phyloP scores from a whole-genome alignment of 1,139 yeast genomes.

The Pichia sp. region DNA sequence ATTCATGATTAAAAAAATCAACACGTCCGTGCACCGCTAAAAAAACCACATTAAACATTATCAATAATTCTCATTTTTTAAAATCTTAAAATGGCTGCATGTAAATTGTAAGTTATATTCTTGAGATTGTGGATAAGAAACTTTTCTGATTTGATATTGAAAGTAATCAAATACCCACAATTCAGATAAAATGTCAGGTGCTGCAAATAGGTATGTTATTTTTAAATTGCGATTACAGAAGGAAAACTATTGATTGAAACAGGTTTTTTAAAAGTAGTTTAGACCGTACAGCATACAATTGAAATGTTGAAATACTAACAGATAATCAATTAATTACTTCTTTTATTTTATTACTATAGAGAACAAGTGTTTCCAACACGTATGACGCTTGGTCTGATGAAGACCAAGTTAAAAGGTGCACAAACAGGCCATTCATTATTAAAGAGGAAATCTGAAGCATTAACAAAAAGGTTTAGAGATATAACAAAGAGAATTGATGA shows the following conservation, averaged over 20 bases:
- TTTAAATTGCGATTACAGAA: no score
- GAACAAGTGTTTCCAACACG: slow-evolving; percentile 94
- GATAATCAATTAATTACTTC: neutral
- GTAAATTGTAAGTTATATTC: neutral
- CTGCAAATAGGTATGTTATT: slow-evolving; percentile 17
- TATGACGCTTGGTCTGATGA: slow-evolving; percentile 94
- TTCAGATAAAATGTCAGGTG: slow-evolving; percentile 16
- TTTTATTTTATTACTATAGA: slow-evolving; percentile 38
- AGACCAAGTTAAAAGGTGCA: slow-evolving; percentile 92
- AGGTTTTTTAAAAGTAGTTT: neutral
- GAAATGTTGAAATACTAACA: neutral
- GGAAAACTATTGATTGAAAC: neutral
- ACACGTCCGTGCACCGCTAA: neutral
- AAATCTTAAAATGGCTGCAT: slow-evolving; percentile 5
- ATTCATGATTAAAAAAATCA: neutral
- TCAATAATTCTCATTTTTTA: neutral
- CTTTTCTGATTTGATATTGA: neutral
- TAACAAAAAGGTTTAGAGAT: slow-evolving; percentile 92
- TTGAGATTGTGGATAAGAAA: neutral
- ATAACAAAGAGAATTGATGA: slow-evolving; percentile 92
- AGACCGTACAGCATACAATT: neutral
- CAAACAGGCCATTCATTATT: slow-evolving; percentile 91
- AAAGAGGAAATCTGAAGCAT: slow-evolving; percentile 94
- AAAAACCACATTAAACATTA: no score
- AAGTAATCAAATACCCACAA: neutral